A percentile compares a stretch with the other conserved stretches of the same genome.
Conservation (phyloP, 495 filamentous ascomycete species). For the Sporormia fimetaria region DNA sequence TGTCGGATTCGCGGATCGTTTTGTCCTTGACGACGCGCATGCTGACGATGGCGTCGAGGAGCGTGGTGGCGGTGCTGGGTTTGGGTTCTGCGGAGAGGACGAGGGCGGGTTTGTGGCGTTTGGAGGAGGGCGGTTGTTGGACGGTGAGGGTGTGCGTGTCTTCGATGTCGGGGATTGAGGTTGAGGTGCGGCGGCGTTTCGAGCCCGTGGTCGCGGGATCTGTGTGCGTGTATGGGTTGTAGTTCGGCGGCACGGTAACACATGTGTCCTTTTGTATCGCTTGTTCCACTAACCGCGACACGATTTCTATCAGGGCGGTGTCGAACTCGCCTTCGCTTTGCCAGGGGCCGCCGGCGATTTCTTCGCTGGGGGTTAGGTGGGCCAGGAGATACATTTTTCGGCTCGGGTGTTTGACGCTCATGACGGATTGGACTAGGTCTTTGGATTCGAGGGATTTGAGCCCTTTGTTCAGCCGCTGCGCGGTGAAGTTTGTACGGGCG, state of each 20-base stretch:
- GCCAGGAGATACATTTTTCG: conserved; percentile 57
- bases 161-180: conserved; percentile 12
- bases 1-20: conserved; percentile 58
- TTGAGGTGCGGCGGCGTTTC: conserved; percentile 12
- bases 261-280: conserved; percentile 61
- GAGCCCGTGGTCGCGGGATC: conserved; percentile 6
- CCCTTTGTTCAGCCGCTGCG: conserved; percentile 58
- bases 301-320: conserved; percentile 64
- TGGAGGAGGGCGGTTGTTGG: conserved; percentile 1
- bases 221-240: conserved; percentile 7
- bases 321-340: conserved; percentile 83
- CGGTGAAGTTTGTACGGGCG: conserved; percentile 62
- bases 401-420: conserved; percentile 48
- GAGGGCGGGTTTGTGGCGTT: conserved; percentile 4
- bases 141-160: conserved; percentile 1
- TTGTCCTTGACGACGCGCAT: conserved; percentile 47
- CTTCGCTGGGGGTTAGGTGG: conserved; percentile 64
- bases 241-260: conserved; percentile 33
- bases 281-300: conserved; percentile 56
- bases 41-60: conserved; percentile 58
- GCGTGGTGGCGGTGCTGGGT: conserved; percentile 65
- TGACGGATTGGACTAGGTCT: conserved; percentile 71
- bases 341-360: conserved; percentile 86
- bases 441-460: conserved; percentile 72
- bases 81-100: conserved; percentile 55